phyloP scores from a whole-genome alignment of 2,329 filamentous ascomycete species.

The Microascus cirrosus region DNA sequence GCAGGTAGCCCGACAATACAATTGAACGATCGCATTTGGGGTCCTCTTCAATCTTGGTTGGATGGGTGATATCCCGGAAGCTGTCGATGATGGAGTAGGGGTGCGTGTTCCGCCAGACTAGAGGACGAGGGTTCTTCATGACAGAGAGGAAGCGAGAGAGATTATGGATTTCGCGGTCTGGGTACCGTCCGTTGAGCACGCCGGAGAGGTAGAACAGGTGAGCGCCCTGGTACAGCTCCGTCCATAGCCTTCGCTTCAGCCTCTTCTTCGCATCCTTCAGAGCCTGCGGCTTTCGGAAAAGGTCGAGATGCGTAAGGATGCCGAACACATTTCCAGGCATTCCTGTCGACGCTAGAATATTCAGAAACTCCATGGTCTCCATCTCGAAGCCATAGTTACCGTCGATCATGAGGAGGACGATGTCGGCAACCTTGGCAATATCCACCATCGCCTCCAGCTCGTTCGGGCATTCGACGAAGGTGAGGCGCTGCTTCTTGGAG shows the following conservation, averaged over 20 bases:
- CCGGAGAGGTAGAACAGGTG: constrained; percentile 96
- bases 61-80: constrained; percentile 90
- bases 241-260: constrained; percentile 93
- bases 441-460: constrained; percentile 95
- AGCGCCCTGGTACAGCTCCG: constrained; percentile 89
- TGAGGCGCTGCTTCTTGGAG: constrained; percentile 87
- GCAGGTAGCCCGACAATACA: constrained; percentile 83
- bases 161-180: constrained; percentile 93
- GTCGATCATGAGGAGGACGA: constrained; percentile 95
- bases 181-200: constrained; percentile 92
- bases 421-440: constrained; percentile 92
- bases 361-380: constrained; percentile 99
- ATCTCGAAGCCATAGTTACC: constrained; percentile 99
- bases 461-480: constrained; percentile 95
- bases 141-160: constrained; percentile 89
- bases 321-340: constrained; percentile 99
- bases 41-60: constrained; percentile 80
- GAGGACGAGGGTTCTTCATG: constrained; percentile 97
- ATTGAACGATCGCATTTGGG: constrained; percentile 83
- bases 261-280: constrained; percentile 92
- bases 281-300: constrained; percentile 88
- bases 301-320: constrained; percentile 87
- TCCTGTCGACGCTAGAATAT: constrained; percentile 82
- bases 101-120: constrained; percentile 93
- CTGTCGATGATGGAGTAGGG: constrained; percentile 90